A percentile compares a stretch with the other conserved stretches of the same genome.
These are phyloP conservation scores for Mucor velutinosus DNA, from an alignment of 371 early-diverging fungal genomes.

Conservation along the genomic window DNA sequence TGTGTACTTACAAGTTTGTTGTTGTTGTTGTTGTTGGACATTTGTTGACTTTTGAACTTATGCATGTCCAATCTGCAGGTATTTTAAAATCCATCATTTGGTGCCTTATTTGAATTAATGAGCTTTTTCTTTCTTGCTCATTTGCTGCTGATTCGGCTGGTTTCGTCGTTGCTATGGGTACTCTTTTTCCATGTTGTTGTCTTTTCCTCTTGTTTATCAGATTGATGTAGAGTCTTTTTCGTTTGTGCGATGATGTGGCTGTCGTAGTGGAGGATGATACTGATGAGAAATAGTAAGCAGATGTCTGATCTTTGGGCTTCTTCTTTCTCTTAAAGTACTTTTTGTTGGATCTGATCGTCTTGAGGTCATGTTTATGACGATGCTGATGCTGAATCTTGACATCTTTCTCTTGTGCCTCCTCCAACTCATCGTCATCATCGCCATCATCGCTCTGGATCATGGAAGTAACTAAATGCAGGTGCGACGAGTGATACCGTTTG, in stretches of 20 bases:
- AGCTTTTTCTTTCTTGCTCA: neutral
- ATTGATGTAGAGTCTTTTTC: neutral
- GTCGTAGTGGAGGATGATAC: neutral
- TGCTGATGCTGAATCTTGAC: neutral
- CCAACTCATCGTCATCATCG: neutral
- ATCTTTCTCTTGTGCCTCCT: neutral
- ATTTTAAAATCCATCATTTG: slow-evolving; percentile 13
- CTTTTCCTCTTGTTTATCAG: neutral
- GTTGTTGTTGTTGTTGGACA: neutral
- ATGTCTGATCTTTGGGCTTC: neutral
- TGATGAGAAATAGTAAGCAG: neutral
- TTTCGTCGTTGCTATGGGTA: neutral
- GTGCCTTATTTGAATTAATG: slow-evolving; percentile 1
- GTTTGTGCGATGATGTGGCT: neutral
- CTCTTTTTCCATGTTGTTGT: neutral
- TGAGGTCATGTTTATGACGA: neutral
- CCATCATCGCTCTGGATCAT: neutral
- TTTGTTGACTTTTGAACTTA: slow-evolving; percentile 10
- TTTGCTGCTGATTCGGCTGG: neutral
- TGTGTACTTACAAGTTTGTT: neutral
- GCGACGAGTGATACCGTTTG: neutral
- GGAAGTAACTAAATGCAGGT: neutral
- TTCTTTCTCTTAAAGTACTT: neutral
- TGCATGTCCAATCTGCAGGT: slow-evolving; percentile 19
- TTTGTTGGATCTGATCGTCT: neutral